Evolutionary conservation across 2,329 filamentous ascomycete species (phyloP).

Genomic region (Tolypocladium inflatum): DNA sequence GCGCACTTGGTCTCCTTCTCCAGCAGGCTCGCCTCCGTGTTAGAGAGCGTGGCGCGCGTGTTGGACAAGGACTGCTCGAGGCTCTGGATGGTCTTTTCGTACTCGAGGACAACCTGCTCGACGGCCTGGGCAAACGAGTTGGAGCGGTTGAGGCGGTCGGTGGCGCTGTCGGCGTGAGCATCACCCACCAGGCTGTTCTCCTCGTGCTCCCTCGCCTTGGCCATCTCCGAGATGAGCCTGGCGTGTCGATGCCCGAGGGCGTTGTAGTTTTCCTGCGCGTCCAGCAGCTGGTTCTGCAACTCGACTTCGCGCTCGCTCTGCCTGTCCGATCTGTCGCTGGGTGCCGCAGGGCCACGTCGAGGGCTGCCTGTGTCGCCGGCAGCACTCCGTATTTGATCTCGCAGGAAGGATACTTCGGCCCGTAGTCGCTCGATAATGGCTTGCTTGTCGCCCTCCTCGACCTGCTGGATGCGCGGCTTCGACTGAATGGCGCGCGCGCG

Average conservation of each 20-base stretch:
- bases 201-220: constrained; percentile 69
- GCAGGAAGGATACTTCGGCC: constrained; percentile 85
- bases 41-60: constrained; percentile 74
- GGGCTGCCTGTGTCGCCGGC: constrained; percentile 56
- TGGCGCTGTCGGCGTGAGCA: constrained; percentile 64
- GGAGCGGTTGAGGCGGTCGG: constrained; percentile 84
- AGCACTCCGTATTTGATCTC: constrained; percentile 85
- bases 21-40: constrained; percentile 74
- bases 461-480: constrained; percentile 90
- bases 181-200: constrained; percentile 47
- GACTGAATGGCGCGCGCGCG: constrained; percentile 93
- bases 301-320: constrained; percentile 79
- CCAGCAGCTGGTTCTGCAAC: constrained; percentile 85
- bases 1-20: constrained; percentile 93
- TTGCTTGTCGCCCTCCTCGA: constrained; percentile 89
- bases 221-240: constrained; percentile 90
- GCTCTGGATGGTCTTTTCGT: constrained; percentile 95
- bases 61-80: constrained; percentile 86
- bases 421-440: constrained; percentile 88
- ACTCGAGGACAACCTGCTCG: constrained; percentile 91
- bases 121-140: constrained; percentile 95
- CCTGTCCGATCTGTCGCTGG: constrained; percentile 67
- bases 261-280: constrained; percentile 90
- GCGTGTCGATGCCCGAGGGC: constrained; percentile 86
- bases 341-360: constrained; percentile 39